phyloP scores from a whole-genome alignment of 2,329 filamentous ascomycete genomes.

The Atkinsonella texensis region DNA sequence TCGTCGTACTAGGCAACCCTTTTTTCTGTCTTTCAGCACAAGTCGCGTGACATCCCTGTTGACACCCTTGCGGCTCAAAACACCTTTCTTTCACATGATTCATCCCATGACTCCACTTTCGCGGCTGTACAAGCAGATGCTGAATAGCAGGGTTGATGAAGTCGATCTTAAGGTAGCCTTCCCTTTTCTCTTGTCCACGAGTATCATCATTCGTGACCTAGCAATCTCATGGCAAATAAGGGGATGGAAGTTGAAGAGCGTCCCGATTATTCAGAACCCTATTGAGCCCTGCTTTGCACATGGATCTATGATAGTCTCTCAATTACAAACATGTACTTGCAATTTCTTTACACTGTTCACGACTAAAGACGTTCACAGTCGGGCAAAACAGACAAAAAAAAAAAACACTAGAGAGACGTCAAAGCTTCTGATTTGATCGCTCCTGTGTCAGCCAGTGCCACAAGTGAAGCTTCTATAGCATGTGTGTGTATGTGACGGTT shows the following conservation, averaged over 20 bases:
- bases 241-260: too few species aligned
- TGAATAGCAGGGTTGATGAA: too few species aligned
- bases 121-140: neutral
- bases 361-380: neutral
- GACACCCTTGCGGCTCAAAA: neutral
- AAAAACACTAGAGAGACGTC: neutral
- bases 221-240: too few species aligned
- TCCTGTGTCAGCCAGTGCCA: slow-evolving; percentile 2
- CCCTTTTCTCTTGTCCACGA: neutral
- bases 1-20: neutral
- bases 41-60: neutral
- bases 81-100: too few species aligned
- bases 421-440: neutral
- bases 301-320: too few species aligned
- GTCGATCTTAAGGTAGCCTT: too few species aligned
- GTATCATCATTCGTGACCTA: neutral
- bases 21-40: neutral
- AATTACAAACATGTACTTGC: too few species aligned
- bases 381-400: too few species aligned
- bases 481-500: neutral
- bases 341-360: neutral
- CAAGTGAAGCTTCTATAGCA: neutral
- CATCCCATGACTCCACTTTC: too few species aligned
- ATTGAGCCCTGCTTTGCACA: too few species aligned
- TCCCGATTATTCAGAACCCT: too few species aligned